Conservation (phyloP, 306 rosid genomes). For the Prunus kanzakura region DNA sequence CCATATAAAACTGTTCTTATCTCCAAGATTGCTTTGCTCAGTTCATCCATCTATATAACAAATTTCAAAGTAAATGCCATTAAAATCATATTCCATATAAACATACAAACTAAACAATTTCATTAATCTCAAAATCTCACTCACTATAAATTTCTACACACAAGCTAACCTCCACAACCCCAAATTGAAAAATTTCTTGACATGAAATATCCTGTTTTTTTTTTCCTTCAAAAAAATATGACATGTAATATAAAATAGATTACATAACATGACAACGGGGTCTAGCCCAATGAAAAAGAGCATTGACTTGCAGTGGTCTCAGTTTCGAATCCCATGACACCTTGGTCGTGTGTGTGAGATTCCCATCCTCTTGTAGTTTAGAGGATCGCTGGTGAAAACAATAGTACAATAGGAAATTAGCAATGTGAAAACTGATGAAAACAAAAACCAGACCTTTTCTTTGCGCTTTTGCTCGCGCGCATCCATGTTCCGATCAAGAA, state of each 20-base stretch:
- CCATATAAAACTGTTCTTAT: slow-evolving; percentile 59
- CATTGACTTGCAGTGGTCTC: no score
- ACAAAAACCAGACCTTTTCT: slow-evolving; percentile 38
- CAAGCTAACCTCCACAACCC: neutral
- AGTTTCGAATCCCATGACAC: no score
- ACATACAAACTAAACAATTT: neutral
- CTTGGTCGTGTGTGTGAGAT: no score
- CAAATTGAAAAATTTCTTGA: neutral
- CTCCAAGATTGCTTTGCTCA: slow-evolving; percentile 44
- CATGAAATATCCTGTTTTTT: neutral
- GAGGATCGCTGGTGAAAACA: neutral
- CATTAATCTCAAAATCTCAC: neutral
- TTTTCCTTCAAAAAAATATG: no score
- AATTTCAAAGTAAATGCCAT: neutral
- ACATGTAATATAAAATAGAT: no score
- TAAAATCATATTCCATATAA: neutral
- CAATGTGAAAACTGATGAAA: neutral
- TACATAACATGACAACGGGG: no score
- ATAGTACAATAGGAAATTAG: neutral
- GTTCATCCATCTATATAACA: slow-evolving; percentile 30
- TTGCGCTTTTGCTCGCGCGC: slow-evolving; percentile 38
- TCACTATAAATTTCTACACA: neutral
- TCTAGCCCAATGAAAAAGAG: no score
- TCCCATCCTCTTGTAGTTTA: no score
- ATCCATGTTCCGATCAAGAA: slow-evolving; percentile 18